Percentiles rank a stretch among this genome's conserved stretches.
These are phyloP conservation scores for Blastocystis sp. DNA, from an alignment of 352 stramenopile genomes.

Conservation along the genomic window DNA sequence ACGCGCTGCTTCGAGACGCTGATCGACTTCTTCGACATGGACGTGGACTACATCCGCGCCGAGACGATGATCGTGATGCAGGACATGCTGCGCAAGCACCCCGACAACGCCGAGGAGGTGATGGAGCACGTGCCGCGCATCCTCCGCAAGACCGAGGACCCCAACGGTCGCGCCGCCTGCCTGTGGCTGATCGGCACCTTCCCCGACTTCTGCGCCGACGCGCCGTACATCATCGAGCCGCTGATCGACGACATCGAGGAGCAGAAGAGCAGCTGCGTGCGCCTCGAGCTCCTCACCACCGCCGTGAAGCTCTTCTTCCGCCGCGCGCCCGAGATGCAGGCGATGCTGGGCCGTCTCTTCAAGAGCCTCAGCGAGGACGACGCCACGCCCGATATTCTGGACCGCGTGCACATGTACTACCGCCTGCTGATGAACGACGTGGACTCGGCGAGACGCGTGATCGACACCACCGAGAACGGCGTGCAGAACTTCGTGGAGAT, in stretches of 20 bases:
- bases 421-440: constrained; percentile 90
- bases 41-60: constrained; percentile 92
- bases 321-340: constrained; percentile 93
- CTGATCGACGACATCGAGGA: constrained; percentile 83
- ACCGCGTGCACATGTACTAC: constrained; percentile 96
- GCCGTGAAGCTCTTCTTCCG: constrained; percentile 97
- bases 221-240: constrained; percentile 95
- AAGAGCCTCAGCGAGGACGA: constrained; percentile 90
- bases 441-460: constrained; percentile 86
- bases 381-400: constrained; percentile 90
- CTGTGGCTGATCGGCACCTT: constrained; percentile 87
- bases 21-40: constrained; percentile 94
- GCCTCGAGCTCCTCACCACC: constrained; percentile 91
- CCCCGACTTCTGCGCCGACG: constrained; percentile 83
- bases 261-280: constrained; percentile 85
- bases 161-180: constrained; percentile 80
- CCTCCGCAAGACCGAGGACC: constrained; percentile 81
- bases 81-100: constrained; percentile 93
- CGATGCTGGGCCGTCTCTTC: constrained; percentile 93
- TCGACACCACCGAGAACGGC: constrained; percentile 81
- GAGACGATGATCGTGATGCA: constrained; percentile 94
- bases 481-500: constrained; percentile 83
- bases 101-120: constrained; percentile 88
- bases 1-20: constrained; percentile 87
- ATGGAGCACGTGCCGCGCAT: constrained; percentile 80